These are phyloP conservation scores for Syzygium malaccense DNA, from an alignment of 441 rosid species.

Conservation along the genomic window DNA sequence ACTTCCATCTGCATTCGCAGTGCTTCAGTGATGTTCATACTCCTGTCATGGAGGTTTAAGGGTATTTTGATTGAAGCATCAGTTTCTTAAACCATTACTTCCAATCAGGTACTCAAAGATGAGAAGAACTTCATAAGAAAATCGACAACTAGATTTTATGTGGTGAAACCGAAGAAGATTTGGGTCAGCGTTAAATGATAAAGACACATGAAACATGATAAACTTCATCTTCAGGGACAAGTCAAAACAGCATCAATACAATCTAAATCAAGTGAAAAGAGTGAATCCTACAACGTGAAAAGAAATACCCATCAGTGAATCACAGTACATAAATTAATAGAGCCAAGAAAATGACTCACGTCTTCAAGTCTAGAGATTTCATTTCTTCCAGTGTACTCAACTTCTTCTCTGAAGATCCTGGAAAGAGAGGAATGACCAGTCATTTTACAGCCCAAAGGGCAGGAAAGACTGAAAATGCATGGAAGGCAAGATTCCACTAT, in stretches of 20 bases:
- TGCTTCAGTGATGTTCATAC: constrained; percentile 78
- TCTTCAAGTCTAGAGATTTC: constrained; percentile 66
- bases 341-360: constrained; percentile 37
- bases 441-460: neutral
- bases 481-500: neutral
- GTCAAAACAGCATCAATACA: neutral
- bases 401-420: constrained; percentile 56
- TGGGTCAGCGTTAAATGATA: neutral
- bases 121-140: neutral
- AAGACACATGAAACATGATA: neutral
- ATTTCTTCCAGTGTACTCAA: constrained; percentile 41
- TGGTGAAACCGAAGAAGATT: neutral
- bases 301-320: neutral
- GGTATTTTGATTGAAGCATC: neutral
- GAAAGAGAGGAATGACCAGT: neutral
- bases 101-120: neutral
- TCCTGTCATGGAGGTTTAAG: constrained; percentile 26
- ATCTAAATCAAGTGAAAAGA: neutral
- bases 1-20: constrained; percentile 85
- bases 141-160: neutral
- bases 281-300: neutral
- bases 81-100: neutral
- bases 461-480: neutral
- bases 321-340: neutral
- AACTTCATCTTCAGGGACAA: neutral